phyloP scores from a whole-genome alignment of 805 yeast species.

The Nadsonia fulvescens region DNA sequence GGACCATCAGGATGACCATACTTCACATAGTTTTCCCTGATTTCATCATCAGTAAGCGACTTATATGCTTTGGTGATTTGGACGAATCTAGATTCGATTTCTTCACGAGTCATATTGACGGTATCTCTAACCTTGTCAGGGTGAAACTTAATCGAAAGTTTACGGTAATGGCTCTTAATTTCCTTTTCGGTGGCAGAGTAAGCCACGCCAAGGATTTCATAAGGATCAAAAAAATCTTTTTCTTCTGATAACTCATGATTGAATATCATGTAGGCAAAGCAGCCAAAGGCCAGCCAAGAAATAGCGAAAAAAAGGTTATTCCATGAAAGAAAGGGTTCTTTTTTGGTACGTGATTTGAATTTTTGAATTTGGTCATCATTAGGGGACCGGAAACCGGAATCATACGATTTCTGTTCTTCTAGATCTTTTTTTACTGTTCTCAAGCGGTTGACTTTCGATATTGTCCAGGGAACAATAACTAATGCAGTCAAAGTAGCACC shows the following conservation, averaged over 20 bases:
- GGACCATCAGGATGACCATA: slow-evolving; percentile 99
- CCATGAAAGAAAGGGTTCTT: slow-evolving; percentile 15
- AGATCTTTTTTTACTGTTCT: slow-evolving; percentile 11
- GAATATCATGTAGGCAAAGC: slow-evolving; percentile 21
- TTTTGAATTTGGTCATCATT: slow-evolving; percentile 9
- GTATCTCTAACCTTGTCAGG: slow-evolving; percentile 73
- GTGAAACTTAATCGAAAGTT: slow-evolving; percentile 72
- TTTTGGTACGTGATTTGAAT: slow-evolving; percentile 13
- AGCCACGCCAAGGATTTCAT: slow-evolving; percentile 62
- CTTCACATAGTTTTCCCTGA: slow-evolving; percentile 61
- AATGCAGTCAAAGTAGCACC: slow-evolving; percentile 53
- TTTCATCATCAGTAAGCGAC: slow-evolving; percentile 79
- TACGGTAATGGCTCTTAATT: slow-evolving; percentile 68
- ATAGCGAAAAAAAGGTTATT: slow-evolving; percentile 21
- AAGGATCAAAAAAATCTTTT: slow-evolving; percentile 60
- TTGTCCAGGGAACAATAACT: slow-evolving; percentile 47
- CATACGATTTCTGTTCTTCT: too few relatives aligned
- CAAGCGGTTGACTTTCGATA: slow-evolving; percentile 8
- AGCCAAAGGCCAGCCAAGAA: slow-evolving; percentile 47
- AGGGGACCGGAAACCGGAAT: slow-evolving; percentile 3
- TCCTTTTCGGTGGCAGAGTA: slow-evolving; percentile 55
- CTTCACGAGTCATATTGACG: slow-evolving; percentile 36
- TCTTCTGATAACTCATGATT: slow-evolving; percentile 16
- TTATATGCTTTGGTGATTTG: slow-evolving; percentile 81
- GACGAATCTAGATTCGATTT: slow-evolving; percentile 62